A percentile compares a stretch with the other conserved stretches of the same genome.
Conservation (phyloP, 176 grass and related monocot genomes). For the Carex cristatella region DNA sequence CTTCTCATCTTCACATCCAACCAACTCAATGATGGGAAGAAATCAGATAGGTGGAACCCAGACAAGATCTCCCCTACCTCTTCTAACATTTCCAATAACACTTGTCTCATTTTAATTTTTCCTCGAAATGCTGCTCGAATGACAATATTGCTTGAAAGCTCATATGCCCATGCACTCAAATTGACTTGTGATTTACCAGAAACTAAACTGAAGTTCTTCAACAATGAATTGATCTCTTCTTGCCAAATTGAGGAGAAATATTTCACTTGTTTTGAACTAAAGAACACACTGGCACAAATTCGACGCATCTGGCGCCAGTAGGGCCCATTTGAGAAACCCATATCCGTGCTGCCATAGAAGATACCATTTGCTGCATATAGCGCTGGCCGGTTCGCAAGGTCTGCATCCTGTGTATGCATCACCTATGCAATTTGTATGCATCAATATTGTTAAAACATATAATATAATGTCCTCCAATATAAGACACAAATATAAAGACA, state of each 20-base stretch:
- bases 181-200: not conserved
- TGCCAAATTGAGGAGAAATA: conserved; percentile 17
- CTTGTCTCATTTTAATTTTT: not conserved
- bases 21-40: conserved; percentile 32
- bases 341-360: conserved; percentile 1
- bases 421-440: not conserved
- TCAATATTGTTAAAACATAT: not conserved
- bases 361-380: not conserved
- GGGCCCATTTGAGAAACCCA: conserved; percentile 20
- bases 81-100: not conserved
- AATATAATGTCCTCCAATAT: no score
- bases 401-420: conserved; percentile 18
- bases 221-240: conserved; percentile 10
- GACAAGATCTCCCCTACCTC: not conserved
- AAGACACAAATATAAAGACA: no score
- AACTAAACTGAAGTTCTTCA: not conserved
- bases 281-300: conserved; percentile 27
- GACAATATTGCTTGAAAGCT: conserved; percentile 16
- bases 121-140: conserved; percentile 21
- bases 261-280: conserved; percentile 20
- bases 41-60: conserved; percentile 27
- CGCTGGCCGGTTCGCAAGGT: conserved; percentile 11
- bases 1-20: not conserved
- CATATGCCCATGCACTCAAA: not conserved
- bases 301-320: conserved; percentile 32